Percentiles rank a stretch among this genome's conserved stretches.
Conservation (phyloP, 2,329 filamentous ascomycete species). For the Cryphonectria carpinicola region DNA sequence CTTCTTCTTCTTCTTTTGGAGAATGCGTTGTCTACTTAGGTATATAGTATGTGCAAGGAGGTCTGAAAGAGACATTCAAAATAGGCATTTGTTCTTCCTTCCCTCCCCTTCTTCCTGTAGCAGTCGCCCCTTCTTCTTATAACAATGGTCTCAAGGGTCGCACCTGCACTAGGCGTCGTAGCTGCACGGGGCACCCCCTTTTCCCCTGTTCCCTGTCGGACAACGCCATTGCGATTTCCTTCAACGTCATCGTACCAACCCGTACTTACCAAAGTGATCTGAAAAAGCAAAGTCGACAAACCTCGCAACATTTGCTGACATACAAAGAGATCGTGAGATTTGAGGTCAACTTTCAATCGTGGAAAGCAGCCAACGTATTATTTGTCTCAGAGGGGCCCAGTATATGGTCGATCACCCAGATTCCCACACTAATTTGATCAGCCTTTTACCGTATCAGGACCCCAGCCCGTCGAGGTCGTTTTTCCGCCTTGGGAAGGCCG, state of each 20-base stretch:
- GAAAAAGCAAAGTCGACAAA: neutral
- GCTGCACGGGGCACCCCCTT: neutral
- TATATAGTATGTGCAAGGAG: no score
- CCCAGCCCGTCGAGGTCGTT: neutral
- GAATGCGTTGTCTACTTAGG: no score
- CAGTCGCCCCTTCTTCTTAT: neutral
- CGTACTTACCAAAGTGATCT: neutral
- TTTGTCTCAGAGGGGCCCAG: neutral
- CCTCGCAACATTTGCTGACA: neutral
- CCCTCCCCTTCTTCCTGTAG: no score
- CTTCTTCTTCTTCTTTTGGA: no score
- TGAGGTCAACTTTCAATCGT: neutral
- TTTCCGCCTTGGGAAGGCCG: constrained; percentile 25
- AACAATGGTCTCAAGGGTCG: neutral
- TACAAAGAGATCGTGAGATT: neutral
- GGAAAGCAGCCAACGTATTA: neutral
- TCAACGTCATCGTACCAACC: neutral
- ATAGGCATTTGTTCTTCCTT: no score
- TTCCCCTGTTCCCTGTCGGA: neutral
- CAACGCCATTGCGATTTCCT: neutral
- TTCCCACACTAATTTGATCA: neutral
- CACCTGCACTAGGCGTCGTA: neutral
- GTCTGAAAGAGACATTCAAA: no score
- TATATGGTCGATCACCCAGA: neutral
- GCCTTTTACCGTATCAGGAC: neutral